Base-by-base conservation (phyloP, 257 asterid genomes). In the Paraleonurus japonicus region DNA sequence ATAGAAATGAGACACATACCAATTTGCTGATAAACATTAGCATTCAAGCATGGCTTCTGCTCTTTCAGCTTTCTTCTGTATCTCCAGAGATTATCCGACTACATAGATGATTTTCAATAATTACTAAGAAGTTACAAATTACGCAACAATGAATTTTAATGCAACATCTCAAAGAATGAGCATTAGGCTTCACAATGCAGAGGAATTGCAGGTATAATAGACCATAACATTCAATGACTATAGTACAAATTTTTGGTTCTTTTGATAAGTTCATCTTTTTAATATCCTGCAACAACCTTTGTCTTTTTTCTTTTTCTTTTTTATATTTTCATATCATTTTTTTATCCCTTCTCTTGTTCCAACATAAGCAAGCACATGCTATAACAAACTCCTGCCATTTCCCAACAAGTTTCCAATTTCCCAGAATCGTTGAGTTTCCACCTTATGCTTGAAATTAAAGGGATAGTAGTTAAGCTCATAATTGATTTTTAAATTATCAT, bases 11-110 rank as follows among this genome's bases (percentile, higher is more conserved):
- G n/a, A 66, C 37, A 20, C 69, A 20, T 80, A 84, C 91, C 82
- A 35, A 66, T 59, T 33, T 61, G 80, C 57, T 12, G 84, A 66
- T 67, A 76, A 66, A 69, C 65, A 78, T 78, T 78, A 50, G 73
- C 82, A 73, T 78, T 80, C 54, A 64, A 66, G 70, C 97, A 90
- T 37, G 85, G 76, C 16, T 69, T 81, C 68, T 80, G 85, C 79
- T 86, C 96, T 80, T 84, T 88, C 72, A 83, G 61, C 85, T 85
- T 90, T 73, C 96, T 85, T 80, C 85, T 83, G 86, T 85, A 85
- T 80, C 90, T 86, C 97, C 97, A 90, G 7, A 88, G 76, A 76
- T 81, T 81, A 74, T 83, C 86, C 85, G 87, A 75, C 97, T 90
- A 78, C 85, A 84, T 8, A 76, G 19, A 68, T 13, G 45, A 71